phyloP scores from a whole-genome alignment of 345 rosid species.

The Dovyalis caffra region DNA sequence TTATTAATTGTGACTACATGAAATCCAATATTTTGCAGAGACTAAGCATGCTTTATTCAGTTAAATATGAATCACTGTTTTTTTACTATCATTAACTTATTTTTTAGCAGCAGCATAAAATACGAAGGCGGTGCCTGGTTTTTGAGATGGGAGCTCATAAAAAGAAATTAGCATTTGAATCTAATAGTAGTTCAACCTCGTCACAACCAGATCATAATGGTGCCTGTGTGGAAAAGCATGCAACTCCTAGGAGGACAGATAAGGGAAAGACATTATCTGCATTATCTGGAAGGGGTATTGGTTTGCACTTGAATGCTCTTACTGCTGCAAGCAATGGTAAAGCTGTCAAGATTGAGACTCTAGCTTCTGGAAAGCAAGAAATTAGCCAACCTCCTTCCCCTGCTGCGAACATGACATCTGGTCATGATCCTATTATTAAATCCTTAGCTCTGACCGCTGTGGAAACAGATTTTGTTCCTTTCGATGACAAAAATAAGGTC shows the following conservation, averaged over 20 bases:
- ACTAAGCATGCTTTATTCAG: background rate
- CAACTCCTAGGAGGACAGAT: constrained; percentile 20
- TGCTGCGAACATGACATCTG: constrained; percentile 17
- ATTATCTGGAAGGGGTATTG: constrained; percentile 35
- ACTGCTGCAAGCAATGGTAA: constrained; percentile 30
- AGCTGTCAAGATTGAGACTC: constrained; percentile 19
- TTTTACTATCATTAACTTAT: constrained; percentile 1
- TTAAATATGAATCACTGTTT: background rate
- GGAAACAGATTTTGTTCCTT: constrained; percentile 32
- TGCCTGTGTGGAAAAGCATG: constrained; percentile 17
- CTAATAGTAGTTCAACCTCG: constrained; percentile 24
- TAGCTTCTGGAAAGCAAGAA: constrained; percentile 31
- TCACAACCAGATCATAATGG: constrained; percentile 28
- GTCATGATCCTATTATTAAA: constrained; percentile 10
- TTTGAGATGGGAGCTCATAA: constrained; percentile 49
- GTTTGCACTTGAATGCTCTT: constrained; percentile 63
- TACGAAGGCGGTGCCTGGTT: constrained; percentile 55
- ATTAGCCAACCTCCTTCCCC: constrained; percentile 23
- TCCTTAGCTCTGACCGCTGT: constrained; percentile 25
- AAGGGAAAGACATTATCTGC: constrained; percentile 10
- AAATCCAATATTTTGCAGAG: background rate
- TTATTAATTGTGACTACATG: background rate
- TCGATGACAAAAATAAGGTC: constrained; percentile 21
- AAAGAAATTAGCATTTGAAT: constrained; percentile 32
- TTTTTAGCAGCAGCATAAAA: constrained; percentile 45